Percentiles rank a stretch among this genome's conserved stretches.
phyloP scores from a whole-genome alignment of 2,329 filamentous ascomycete genomes.

The Claviceps capensis region DNA sequence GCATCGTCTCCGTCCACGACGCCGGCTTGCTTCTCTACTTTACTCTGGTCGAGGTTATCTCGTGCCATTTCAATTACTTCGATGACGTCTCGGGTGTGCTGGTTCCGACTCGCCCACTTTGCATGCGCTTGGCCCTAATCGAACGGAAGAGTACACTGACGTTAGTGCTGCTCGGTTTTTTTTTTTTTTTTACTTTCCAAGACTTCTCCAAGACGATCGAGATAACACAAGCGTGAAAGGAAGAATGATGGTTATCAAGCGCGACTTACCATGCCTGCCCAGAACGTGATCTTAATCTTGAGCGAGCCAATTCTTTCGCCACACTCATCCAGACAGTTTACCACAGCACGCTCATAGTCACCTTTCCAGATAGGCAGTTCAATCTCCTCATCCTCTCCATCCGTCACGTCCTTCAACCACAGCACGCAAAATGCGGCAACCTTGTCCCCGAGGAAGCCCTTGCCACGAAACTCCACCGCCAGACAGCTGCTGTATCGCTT shows the following conservation, averaged over 20 bases:
- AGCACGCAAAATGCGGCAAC: constrained; percentile 49
- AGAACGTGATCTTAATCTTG: constrained; percentile 24
- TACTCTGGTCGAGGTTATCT: constrained; percentile 19
- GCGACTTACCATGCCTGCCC: constrained; percentile 21
- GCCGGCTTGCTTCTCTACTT: constrained; percentile 21
- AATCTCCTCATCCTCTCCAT: constrained; percentile 49
- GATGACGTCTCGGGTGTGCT: constrained; percentile 22
- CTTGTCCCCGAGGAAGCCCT: constrained; percentile 32
- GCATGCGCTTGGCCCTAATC: constrained; percentile 22
- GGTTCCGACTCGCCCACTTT: constrained; percentile 20
- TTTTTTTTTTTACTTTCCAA: too few species aligned
- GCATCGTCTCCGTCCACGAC: constrained; percentile 18
- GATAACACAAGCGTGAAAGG: neutral
- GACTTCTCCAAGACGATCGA: too few species aligned
- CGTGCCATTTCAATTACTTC: constrained; percentile 34
- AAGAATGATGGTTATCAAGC: neutral
- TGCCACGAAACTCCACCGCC: constrained; percentile 40
- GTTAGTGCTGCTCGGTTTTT: too few species aligned
- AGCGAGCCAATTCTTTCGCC: constrained; percentile 34
- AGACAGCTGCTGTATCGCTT: constrained; percentile 42
- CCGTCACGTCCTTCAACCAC: constrained; percentile 56
- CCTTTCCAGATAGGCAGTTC: constrained; percentile 54
- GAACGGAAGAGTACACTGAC: neutral
- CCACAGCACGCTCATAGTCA: constrained; percentile 33
- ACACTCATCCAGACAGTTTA: constrained; percentile 25